Percentiles rank a stretch among this genome's conserved stretches.
These are phyloP conservation scores for Pleoardoris graminearum DNA, from an alignment of 2,329 filamentous ascomycete genomes.

Conservation along the genomic window DNA sequence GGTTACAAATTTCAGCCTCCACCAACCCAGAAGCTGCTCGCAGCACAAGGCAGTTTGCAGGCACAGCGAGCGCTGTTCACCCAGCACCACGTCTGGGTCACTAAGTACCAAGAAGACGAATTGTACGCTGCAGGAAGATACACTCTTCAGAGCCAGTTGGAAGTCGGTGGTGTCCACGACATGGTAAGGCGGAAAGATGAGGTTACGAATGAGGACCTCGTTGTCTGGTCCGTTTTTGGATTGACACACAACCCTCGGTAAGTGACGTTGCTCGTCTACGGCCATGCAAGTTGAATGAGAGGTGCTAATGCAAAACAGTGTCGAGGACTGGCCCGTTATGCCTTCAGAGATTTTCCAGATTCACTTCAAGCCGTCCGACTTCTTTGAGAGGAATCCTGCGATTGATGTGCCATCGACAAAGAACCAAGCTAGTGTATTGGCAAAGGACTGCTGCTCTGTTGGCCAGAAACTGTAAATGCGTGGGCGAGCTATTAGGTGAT, in stretches of 20 bases:
- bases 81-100: constrained; percentile 58
- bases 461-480: constrained; percentile 3
- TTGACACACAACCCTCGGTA: constrained; percentile 55
- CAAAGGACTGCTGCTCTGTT: constrained; percentile 29
- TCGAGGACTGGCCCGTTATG: constrained; percentile 57
- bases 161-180: constrained; percentile 51
- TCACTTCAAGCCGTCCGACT: constrained; percentile 55
- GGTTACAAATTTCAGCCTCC: constrained; percentile 55
- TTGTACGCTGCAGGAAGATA: constrained; percentile 55
- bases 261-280: not conserved
- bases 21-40: constrained; percentile 56
- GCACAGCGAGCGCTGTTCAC: constrained; percentile 54
- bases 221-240: constrained; percentile 56
- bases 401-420: constrained; percentile 55
- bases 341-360: constrained; percentile 55
- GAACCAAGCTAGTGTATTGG: constrained; percentile 36
- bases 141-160: constrained; percentile 51
- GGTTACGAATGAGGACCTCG: constrained; percentile 52
- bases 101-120: constrained; percentile 57
- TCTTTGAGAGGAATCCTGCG: constrained; percentile 58
- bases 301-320: constrained; percentile 13
- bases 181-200: constrained; percentile 49
- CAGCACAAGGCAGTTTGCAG: constrained; percentile 51
- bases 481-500: not conserved
- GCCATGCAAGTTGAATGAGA: not conserved